Evolutionary conservation across 108 stramenopile species (phyloP), one percentile per base, ranked within the genome.

Genomic region (Nitzschia sp.): DNA sequence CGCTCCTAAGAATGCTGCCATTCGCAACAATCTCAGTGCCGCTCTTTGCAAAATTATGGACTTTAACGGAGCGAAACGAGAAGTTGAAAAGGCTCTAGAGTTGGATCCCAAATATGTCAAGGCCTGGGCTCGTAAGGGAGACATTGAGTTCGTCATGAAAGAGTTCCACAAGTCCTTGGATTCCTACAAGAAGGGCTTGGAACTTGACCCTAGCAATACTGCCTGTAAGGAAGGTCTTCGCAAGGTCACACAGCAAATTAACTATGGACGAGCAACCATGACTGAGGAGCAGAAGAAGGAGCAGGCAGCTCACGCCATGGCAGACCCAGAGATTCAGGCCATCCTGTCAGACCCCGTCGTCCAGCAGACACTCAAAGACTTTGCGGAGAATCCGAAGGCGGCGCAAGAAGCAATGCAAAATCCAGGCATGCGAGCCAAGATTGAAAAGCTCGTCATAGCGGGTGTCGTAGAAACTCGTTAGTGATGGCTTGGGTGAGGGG

Each of bases 101-200:
- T 62, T 99, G 31, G 99, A 99, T 84, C 92, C 91, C 13, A 93
- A 95, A 67, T 99, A 99, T 71, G 96, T 96, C 71, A 99, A 99
- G 79, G 98, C 98, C 2, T 98, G 95, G 91, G 97, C 98, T 19
- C 93, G 97, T 58, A 98, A 98, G 78, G 99, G 98, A 19, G 97
- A 99, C 76, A 97, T 98, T 70, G 96, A 99, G 79, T 82, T 98
- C 51, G 76, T 96, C 51, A 90, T 96, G 82, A 99, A 98, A 83
- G 97, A 98, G 70, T 91, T 91, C 82, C 95, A 97, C 91, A 99
- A 99, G 82, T 97, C 98, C 1, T 77, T 99, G 71, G 97, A 98
- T 46, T 85, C 91, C 33, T 99, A 97, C 92, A 89, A 95, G 61
- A 74, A 80, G 38, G 99, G 99, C 8, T 72, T 99, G 55, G 86